Percentiles rank a stretch among this genome's conserved stretches.
Evolutionary conservation across 2,329 filamentous ascomycete genomes (phyloP).

Genomic region (Cryphonectria japonica): DNA sequence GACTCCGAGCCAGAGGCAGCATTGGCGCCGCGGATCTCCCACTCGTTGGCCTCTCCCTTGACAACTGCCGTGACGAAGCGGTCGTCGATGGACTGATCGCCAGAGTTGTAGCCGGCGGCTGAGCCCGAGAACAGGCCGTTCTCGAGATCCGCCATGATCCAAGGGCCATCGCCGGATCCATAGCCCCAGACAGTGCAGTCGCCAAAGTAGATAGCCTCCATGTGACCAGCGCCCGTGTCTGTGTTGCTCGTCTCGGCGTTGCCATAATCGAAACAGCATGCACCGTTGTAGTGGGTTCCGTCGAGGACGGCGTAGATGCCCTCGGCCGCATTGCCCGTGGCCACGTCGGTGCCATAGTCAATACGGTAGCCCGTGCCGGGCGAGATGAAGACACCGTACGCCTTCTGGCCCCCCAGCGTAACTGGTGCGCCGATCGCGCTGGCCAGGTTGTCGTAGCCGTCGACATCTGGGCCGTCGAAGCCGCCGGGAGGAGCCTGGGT

Average conservation of each 20-base stretch:
- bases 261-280: slow-evolving; percentile 62
- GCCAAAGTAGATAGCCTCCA: slow-evolving; percentile 72
- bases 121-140: slow-evolving; percentile 66
- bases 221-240: slow-evolving; percentile 65
- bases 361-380: slow-evolving; percentile 68
- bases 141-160: slow-evolving; percentile 72
- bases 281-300: slow-evolving; percentile 61
- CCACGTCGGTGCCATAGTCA: slow-evolving; percentile 54
- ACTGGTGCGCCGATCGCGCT: slow-evolving; percentile 64
- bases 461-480: slow-evolving; percentile 57
- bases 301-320: slow-evolving; percentile 66
- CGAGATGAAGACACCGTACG: slow-evolving; percentile 65
- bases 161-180: slow-evolving; percentile 63
- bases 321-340: slow-evolving; percentile 58
- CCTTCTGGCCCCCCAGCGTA: slow-evolving; percentile 62
- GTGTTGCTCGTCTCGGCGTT: slow-evolving; percentile 56
- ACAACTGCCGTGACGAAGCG: slow-evolving; percentile 61
- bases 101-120: slow-evolving; percentile 50
- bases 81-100: slow-evolving; percentile 54
- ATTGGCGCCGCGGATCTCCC: slow-evolving; percentile 64
- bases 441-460: slow-evolving; percentile 64
- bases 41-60: slow-evolving; percentile 60
- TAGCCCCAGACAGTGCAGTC: slow-evolving; percentile 57
- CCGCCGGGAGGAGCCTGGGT: slow-evolving; percentile 63
- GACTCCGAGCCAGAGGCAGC: slow-evolving; percentile 57